Base-by-base conservation (phyloP, 805 yeast species). In the Starmera dryadoides region DNA sequence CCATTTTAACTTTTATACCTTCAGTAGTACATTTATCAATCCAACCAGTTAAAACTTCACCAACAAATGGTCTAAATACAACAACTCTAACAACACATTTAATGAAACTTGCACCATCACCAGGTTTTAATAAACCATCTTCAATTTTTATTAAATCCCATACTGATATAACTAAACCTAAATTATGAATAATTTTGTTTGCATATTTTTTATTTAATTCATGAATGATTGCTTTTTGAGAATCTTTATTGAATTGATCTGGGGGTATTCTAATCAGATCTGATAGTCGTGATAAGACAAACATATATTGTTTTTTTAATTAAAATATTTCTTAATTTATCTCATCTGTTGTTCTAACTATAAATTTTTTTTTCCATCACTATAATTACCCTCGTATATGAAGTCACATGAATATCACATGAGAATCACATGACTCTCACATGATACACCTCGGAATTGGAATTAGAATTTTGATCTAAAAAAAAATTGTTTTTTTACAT, bases 11-110 rank as follows among this genome's bases (percentile, higher is more conserved):
- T 33, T 86, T 83, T 44, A 93, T 77, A 3, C 98, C 98, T 39
- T 88, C 94, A 18, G 78, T 74, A 4, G 88, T 74, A 63, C 96
- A 86, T 48, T 87, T 85, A 32, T 87, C 79, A 26, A 93, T 86
- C 91, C 95, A 87, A 2, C 98, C 98, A 0, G 88, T 81, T 20
- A 93, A 59, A 7, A 91, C 77, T 58, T 93, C 98, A 9, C 98
- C 98, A 1, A 86, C 80, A 60, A 91, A 91, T 1, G 98, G 98
- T 47, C 89, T 84, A 72, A 93, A 93, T 2, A 91, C 81, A 9
- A 89, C 67, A 35, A 83, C 69, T 37, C 97, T 64, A 55, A 88
- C 86, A 40, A 68, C 73, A 16, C 82, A 85, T 46, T 81, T 83
- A 31, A 86, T 79, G 51, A 71, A 89, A 4, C 87, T 72, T 2